phyloP scores from a whole-genome alignment of 371 early-diverging fungal genomes.

The Mucor mucedo region DNA sequence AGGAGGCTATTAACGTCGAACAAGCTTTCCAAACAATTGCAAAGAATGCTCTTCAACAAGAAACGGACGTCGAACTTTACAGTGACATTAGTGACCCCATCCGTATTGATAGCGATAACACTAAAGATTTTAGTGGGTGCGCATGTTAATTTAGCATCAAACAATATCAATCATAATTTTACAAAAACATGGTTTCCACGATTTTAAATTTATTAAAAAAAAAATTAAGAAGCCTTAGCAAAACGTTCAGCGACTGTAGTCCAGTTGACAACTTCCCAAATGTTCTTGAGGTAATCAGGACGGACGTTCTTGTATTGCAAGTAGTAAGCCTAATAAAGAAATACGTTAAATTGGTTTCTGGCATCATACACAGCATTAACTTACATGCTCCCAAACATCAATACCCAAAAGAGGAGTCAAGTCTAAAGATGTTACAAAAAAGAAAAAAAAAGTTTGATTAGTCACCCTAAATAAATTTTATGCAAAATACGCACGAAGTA shows the following conservation, averaged over 20 bases:
- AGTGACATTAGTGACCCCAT: constrained; percentile 43
- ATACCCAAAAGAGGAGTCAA: constrained; percentile 89
- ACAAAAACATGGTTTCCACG: neutral
- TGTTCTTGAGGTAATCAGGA: constrained; percentile 92
- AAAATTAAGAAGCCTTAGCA: constrained; percentile 53
- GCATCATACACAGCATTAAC: neutral
- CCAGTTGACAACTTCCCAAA: constrained; percentile 99
- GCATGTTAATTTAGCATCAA: constrained; percentile 32
- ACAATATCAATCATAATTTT: too few species aligned
- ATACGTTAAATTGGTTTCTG: neutral
- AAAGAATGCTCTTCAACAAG: constrained; percentile 85
- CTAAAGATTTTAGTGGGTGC: constrained; percentile 34
- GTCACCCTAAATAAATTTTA: neutral
- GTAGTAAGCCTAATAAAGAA: constrained; percentile 82
- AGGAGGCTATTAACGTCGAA: constrained; percentile 96
- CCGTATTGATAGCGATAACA: constrained; percentile 36
- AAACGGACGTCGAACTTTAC: constrained; percentile 74
- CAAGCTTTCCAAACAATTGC: constrained; percentile 94
- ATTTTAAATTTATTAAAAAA: neutral
- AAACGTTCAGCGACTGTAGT: constrained; percentile 88
- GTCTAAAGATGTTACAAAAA: constrained; percentile 28
- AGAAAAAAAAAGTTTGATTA: constrained; percentile 8
- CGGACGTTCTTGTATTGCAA: constrained; percentile 97
- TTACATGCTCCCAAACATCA: constrained; percentile 97
- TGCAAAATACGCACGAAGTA: constrained; percentile 40